These are phyloP conservation scores for Sesbania bispinosa DNA, from an alignment of 306 rosid species.

Conservation along the genomic window DNA sequence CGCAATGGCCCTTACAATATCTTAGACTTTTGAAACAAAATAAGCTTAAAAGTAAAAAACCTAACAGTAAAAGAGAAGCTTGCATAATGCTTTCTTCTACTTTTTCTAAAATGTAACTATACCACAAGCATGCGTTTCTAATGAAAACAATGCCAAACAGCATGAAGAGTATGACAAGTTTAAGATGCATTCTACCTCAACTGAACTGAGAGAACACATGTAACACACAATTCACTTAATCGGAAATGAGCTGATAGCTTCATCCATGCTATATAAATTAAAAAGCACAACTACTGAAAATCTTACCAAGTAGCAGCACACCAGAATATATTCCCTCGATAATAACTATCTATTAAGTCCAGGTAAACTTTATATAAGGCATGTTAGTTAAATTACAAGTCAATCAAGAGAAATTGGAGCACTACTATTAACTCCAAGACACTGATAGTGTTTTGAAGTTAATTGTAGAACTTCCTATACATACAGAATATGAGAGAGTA, in stretches of 20 bases:
- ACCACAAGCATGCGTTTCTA: neutral
- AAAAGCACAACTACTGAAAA: neutral
- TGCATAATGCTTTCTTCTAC: neutral
- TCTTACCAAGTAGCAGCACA: neutral
- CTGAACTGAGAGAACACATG: conserved; percentile 13
- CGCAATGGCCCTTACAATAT: neutral
- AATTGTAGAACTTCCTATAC: neutral
- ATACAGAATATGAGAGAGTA: neutral
- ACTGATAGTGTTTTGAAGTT: too few species aligned
- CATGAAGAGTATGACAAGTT: too few species aligned
- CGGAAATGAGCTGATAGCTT: too few species aligned
- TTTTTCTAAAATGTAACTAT: neutral
- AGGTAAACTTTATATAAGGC: neutral
- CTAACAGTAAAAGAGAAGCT: neutral
- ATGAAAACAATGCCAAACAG: neutral
- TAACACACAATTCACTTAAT: neutral
- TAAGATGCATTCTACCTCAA: neutral
- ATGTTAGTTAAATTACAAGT: neutral
- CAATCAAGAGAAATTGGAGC: neutral
- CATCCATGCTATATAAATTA: neutral
- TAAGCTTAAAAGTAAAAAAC: neutral
- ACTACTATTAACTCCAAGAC: neutral
- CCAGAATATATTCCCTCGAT: neutral
- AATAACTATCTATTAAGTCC: neutral
- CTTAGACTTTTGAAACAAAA: neutral